These are phyloP conservation scores for Populus deltoides DNA, from an alignment of 345 rosid genomes.

Conservation along the genomic window DNA sequence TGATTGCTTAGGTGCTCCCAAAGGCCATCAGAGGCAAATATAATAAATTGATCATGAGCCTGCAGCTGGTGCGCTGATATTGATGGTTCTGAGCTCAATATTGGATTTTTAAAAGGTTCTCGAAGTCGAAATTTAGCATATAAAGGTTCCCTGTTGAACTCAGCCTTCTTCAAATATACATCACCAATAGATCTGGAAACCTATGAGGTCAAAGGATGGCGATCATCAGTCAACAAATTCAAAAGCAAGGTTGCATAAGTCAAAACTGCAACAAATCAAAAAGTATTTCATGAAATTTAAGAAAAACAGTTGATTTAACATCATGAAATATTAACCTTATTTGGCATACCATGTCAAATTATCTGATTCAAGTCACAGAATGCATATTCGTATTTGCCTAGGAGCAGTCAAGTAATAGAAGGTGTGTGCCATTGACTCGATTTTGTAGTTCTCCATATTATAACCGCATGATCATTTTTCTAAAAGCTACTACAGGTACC, in stretches of 20 bases:
- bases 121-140: constrained; percentile 63
- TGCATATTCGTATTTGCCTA: neutral
- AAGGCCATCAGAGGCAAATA: constrained; percentile 83
- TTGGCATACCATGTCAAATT: neutral
- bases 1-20: constrained; percentile 87
- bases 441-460: neutral
- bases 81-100: constrained; percentile 72
- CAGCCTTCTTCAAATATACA: constrained; percentile 72
- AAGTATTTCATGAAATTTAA: neutral
- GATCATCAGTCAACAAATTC: constrained; percentile 7
- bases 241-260: constrained; percentile 10
- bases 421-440: neutral
- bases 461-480: neutral
- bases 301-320: neutral
- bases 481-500: neutral
- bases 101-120: constrained; percentile 59
- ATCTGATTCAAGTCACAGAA: neutral
- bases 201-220: constrained; percentile 31
- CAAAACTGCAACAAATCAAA: neutral
- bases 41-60: constrained; percentile 62
- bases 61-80: constrained; percentile 61
- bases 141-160: constrained; percentile 82
- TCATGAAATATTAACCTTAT: neutral
- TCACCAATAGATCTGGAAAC: constrained; percentile 84
- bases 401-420: neutral